A percentile compares a stretch with the other conserved stretches of the same genome.
Evolutionary conservation across 2,329 filamentous ascomycete species (phyloP).

Genomic region (Botryotinia calthae): DNA sequence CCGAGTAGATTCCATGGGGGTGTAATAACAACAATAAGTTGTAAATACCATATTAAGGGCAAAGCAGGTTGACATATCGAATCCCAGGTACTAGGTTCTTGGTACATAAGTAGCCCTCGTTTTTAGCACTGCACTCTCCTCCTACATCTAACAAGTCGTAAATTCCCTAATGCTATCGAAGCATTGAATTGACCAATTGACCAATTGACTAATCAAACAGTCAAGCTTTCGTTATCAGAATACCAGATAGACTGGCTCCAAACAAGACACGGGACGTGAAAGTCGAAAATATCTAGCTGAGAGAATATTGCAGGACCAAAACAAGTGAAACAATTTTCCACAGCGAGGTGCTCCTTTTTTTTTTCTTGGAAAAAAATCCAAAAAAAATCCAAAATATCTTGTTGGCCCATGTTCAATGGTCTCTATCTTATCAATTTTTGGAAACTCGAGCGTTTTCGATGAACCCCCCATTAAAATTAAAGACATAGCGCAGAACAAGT

Average conservation of each 20-base stretch:
- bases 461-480: not conserved
- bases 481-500: not conserved
- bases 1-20: not conserved
- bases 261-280: not conserved
- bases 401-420: no score
- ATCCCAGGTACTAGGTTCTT: not conserved
- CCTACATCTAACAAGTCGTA: not conserved
- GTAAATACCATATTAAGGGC: not conserved
- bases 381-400: not conserved
- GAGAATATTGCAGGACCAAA: not conserved
- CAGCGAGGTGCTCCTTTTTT: not conserved
- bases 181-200: not conserved
- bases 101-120: not conserved
- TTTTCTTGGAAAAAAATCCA: not conserved
- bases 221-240: not conserved
- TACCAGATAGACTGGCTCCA: not conserved
- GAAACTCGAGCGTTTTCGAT: not conserved
- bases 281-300: not conserved
- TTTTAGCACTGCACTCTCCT: not conserved
- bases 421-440: not conserved
- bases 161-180: not conserved
- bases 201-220: no score
- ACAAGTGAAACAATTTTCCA: not conserved
- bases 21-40: not conserved
- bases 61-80: not conserved